Evolutionary conservation across 495 filamentous ascomycete genomes (phyloP), one percentile per base, ranked within the genome.

Genomic region (Poronia punctata): DNA sequence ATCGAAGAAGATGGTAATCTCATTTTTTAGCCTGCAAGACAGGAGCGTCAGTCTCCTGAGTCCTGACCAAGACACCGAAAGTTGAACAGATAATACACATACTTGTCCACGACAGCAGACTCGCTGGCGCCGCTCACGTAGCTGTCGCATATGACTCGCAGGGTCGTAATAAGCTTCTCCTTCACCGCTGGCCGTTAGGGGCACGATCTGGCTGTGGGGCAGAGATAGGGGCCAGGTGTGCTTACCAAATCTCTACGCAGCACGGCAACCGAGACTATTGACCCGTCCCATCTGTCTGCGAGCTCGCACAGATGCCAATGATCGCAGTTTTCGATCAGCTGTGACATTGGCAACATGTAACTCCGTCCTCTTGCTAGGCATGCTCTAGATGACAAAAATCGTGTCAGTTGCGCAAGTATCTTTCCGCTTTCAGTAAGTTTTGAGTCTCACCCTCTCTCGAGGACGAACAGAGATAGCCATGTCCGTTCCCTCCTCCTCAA

Each of bases 391-490:
- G 18, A 38, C 29, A 27, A 35, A 7, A 25, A n/a, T 5, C 11
- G 15, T 19, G 20, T 24, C n/a, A 16, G 19, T 35, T 10, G n/a
- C 14, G 12, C 29, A 16, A 29, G 1, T 16, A 23, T 0, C 9
- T 0, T 7, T 25, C 41, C 14, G 49, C 31, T 14, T 3, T 23
- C 5, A n/a, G 2, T 25, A 16, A 3, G 2, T 7, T 19, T 11
- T 7, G 32, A 5, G 7, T 14, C 35, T 48, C 57, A 80, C 78
- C 80, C 80, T 61, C 82, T 65, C 43, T 86, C 81, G n/a, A 86
- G 70, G 10, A 84, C 79, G 53, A 82, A 86, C 10, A 86, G 59
- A 1, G 81, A 74, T 40, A 86, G 70, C 80, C 81, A 86, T 10
- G 76, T 71, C 41, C 82, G 69, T 57, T 86, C 82, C 26, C 82